Base-by-base conservation (phyloP, 495 filamentous ascomycete genomes). In the Thozetella sp. region DNA sequence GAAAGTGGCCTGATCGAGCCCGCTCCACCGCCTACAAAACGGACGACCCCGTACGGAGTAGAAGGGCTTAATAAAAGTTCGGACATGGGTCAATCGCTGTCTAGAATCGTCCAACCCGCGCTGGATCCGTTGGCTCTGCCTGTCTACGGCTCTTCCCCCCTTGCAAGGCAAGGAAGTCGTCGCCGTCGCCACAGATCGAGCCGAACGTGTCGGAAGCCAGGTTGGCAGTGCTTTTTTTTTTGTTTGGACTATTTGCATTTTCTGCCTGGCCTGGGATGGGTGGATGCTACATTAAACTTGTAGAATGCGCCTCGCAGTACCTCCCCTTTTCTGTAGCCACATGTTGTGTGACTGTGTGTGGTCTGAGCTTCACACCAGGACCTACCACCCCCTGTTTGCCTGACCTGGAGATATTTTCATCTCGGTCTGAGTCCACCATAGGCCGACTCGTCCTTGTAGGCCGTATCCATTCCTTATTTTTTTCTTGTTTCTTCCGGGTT, bases 1-100 rank as follows among this genome's bases (percentile, higher is more conserved):
- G 62, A 66, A 67, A 72, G 71, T 74, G 69, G 71, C 46, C 65
- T 70, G 71, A 74, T 48, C 43, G 43, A 4, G n/a, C 4, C 43
- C 43, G n/a, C 20, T 19, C 43, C 43, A 48, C 43, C 43, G 43
- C 43, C 43, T 20, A 15, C 20, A 10, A 11, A 48, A 48, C 43
- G 43, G 43, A 48, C 43, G 43, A 48, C 43, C 43, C 43, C 43
- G 43, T 48, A 48, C n/a, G n/a, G n/a, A n/a, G n/a, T n/a, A n/a
- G n/a, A 48, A 48, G 20, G 20, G 43, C 43, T 15, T 48, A 48
- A 48, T 48, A 48, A 6, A 37, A 15, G 15, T 15, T 37, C 30
- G 15, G 6, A 48, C 43, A 3, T 48, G 43, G 43, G 43, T 48
- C 43, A 48, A 48, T n/a, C 43, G 9, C 3, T n/a, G n/a, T 48